phyloP scores from a whole-genome alignment of 1,284 basidiomycete species.

The Rhodotorula mucilaginosa region DNA sequence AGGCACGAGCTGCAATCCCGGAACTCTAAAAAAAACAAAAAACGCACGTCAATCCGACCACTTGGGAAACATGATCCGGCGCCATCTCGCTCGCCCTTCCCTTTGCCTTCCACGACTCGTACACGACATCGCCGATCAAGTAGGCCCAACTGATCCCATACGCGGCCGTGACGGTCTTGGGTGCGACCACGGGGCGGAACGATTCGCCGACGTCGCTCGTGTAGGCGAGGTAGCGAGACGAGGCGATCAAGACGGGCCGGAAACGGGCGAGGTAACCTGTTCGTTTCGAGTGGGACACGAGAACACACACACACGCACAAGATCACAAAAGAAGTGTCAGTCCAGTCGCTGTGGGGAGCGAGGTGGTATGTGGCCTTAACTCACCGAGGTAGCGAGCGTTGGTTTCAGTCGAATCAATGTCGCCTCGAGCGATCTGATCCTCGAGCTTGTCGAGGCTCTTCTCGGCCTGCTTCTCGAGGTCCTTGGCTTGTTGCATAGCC shows the following conservation, averaged over 20 bases:
- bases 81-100: slow-evolving; percentile 49
- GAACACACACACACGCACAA: too few species aligned
- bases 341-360: too few species aligned
- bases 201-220: slow-evolving; percentile 77
- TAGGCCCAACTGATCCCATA: slow-evolving; percentile 56
- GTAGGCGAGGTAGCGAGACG: slow-evolving; percentile 15
- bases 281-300: background rate
- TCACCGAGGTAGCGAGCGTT: slow-evolving; percentile 8
- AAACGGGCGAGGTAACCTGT: slow-evolving; percentile 10
- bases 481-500: slow-evolving; percentile 72
- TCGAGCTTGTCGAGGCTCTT: background rate
- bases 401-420: slow-evolving; percentile 7
- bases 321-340: background rate
- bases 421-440: background rate
- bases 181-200: slow-evolving; percentile 80
- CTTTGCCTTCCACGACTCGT: slow-evolving; percentile 83
- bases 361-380: too few species aligned
- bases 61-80: slow-evolving; percentile 14
- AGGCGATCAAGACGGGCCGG: background rate
- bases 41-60: slow-evolving; percentile 28
- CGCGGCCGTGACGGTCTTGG: slow-evolving; percentile 71
- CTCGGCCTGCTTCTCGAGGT: background rate
- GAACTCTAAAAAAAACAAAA: too few species aligned
- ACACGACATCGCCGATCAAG: slow-evolving; percentile 74
- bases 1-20: background rate